These are phyloP conservation scores for Xylariaceae sp. DNA, from an alignment of 2,329 filamentous ascomycete species.

Conservation along the genomic window DNA sequence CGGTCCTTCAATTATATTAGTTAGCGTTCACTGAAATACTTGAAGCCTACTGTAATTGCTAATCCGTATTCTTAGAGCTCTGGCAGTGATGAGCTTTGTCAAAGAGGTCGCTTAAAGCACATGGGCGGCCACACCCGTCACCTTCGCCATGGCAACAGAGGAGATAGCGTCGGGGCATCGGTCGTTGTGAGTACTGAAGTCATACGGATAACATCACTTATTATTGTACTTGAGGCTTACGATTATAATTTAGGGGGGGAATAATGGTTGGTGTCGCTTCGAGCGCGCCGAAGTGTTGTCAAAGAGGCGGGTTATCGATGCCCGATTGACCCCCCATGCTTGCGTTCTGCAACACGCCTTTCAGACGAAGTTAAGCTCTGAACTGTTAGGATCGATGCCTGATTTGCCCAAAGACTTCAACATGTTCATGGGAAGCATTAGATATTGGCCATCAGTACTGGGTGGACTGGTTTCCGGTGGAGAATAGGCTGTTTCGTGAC, in stretches of 20 bases:
- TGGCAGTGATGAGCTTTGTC: conserved; percentile 26
- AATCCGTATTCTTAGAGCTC: conserved; percentile 20
- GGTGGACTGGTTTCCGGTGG: conserved; percentile 30
- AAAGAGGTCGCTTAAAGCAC: conserved; percentile 24
- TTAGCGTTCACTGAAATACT: no score
- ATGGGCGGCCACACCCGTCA: conserved; percentile 27
- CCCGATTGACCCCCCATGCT: conserved; percentile 25
- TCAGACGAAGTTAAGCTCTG: no score
- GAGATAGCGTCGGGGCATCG: conserved; percentile 28
- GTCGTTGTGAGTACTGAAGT: conserved; percentile 24
- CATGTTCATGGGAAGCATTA: conserved; percentile 27
- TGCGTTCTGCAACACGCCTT: conserved; percentile 16
- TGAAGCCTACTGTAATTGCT: not conserved
- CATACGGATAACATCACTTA: not conserved
- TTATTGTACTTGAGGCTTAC: not conserved
- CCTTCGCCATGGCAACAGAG: conserved; percentile 28
- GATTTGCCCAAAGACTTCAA: no score
- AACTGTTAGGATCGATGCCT: no score
- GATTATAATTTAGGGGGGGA: conserved; percentile 16
- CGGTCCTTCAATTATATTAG: not conserved
- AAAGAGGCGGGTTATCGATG: conserved; percentile 26
- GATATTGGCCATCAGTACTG: conserved; percentile 28
- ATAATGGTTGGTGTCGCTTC: conserved; percentile 20
- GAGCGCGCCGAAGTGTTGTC: conserved; percentile 26
- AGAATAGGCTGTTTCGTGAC: conserved; percentile 28